Evolutionary conservation across 2,329 filamentous ascomycete genomes (phyloP).

Genomic region (Emergomyces orientalis): DNA sequence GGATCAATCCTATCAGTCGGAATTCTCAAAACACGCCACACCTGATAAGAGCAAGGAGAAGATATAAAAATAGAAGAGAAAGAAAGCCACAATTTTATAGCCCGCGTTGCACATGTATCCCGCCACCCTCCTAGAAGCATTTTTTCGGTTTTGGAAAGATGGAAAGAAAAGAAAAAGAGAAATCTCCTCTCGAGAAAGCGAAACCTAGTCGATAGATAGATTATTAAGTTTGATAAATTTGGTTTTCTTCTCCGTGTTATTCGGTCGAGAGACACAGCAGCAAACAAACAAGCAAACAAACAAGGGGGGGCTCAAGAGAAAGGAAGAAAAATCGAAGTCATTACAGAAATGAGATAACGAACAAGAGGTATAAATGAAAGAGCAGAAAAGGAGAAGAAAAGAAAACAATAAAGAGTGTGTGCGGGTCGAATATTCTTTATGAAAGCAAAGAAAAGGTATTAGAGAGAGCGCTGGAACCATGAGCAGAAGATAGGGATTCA

Average conservation of each 20-base stretch:
- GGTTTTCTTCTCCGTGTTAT: conserved; percentile 9
- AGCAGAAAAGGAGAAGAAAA: conserved; percentile 20
- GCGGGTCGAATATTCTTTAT: conserved; percentile 20
- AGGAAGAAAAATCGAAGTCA: conserved; percentile 10
- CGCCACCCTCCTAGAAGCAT: not conserved
- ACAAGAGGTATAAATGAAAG: conserved; percentile 6
- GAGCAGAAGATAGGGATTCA: conserved; percentile 6
- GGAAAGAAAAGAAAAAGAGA: not conserved
- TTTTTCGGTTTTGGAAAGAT: not conserved
- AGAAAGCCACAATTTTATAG: not conserved
- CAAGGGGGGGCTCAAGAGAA: not conserved
- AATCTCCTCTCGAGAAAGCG: not conserved
- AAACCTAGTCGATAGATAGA: conserved; percentile 2
- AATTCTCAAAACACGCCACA: not conserved
- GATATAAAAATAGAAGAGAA: not conserved
- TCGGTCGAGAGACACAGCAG: not conserved
- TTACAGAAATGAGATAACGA: conserved; percentile 11
- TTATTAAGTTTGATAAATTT: conserved; percentile 25
- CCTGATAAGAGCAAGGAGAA: conserved; percentile 12
- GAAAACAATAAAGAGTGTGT: conserved; percentile 23
- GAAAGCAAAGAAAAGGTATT: conserved; percentile 12
- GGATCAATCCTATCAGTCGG: conserved; percentile 9
- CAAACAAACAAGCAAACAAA: conserved; percentile 1
- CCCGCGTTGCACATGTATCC: not conserved
- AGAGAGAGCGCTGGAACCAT: conserved; percentile 18